phyloP scores from a whole-genome alignment of 495 filamentous ascomycete genomes.

The Copromyces sp. region DNA sequence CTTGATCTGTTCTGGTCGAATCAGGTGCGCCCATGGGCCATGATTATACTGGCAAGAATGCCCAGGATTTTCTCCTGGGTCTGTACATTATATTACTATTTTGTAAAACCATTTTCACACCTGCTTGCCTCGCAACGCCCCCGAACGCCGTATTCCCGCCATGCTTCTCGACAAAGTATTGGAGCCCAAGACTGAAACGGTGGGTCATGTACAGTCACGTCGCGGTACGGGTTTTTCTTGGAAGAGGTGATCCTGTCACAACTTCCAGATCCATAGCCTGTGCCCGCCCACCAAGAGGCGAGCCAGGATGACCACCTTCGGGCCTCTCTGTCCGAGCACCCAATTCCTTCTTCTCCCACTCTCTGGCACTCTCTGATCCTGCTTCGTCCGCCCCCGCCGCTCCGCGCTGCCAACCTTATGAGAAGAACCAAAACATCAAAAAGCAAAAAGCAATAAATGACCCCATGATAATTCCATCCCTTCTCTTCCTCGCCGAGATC shows the following conservation, averaged over 20 bases:
- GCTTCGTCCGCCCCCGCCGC: not conserved
- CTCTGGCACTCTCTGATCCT: not conserved
- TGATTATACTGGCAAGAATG: not conserved
- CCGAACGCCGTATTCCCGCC: not conserved
- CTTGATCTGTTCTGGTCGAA: not conserved
- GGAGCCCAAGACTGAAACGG: not conserved
- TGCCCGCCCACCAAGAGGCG: not conserved
- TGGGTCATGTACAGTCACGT: not conserved
- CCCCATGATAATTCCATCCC: constrained; percentile 90
- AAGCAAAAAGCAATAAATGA: constrained; percentile 85
- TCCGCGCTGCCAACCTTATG: constrained; percentile 31
- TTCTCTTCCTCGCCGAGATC: constrained; percentile 90
- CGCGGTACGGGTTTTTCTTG: not conserved
- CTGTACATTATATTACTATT: not conserved
- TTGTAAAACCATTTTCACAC: not conserved
- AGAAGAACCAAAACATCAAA: constrained; percentile 74
- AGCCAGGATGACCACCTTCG: not conserved
- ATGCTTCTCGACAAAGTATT: not conserved
- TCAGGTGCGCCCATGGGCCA: not conserved
- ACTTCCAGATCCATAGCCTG: not conserved
- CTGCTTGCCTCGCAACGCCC: not conserved
- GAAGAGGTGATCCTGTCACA: not conserved
- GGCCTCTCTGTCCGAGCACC: not conserved
- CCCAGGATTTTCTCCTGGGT: not conserved
- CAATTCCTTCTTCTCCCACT: not conserved